Conservation (phyloP, 2,329 filamentous ascomycete genomes). For the Talaromyces amestolkiae region DNA sequence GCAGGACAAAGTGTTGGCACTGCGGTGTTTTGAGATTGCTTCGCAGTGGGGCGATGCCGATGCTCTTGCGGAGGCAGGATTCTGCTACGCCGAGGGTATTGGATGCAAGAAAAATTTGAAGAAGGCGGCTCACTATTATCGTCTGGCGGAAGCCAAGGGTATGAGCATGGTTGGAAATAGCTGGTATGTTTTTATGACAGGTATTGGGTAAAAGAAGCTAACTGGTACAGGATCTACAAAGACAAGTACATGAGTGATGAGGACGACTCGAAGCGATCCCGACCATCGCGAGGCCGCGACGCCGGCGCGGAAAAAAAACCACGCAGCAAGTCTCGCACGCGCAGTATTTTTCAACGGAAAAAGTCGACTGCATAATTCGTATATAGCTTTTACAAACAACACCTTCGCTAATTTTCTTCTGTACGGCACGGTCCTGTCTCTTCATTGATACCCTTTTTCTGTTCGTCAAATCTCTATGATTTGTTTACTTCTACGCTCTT, state of each 20-base stretch:
- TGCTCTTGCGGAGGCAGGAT: slow-evolving; percentile 88
- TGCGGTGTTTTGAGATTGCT: slow-evolving; percentile 95
- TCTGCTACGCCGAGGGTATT: slow-evolving; percentile 90
- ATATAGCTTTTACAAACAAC: background rate
- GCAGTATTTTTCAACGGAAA: slow-evolving; percentile 69
- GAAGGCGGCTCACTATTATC: slow-evolving; percentile 88
- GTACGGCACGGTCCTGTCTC: slow-evolving; percentile 10
- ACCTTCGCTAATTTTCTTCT: slow-evolving; percentile 5
- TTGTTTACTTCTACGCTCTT: slow-evolving; percentile 17
- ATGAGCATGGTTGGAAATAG: slow-evolving; percentile 98
- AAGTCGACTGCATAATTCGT: slow-evolving; percentile 30
- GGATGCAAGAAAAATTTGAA: slow-evolving; percentile 96
- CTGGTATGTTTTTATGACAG: slow-evolving; percentile 68
- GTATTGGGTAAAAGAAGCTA: background rate
- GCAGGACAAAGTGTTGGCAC: slow-evolving; percentile 81
- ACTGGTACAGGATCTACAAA: slow-evolving; percentile 79
- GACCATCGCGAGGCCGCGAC: slow-evolving; percentile 33
- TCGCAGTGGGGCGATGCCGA: slow-evolving; percentile 94
- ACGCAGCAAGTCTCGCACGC: slow-evolving; percentile 72
- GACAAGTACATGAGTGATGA: slow-evolving; percentile 80
- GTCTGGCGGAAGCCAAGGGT: slow-evolving; percentile 84
- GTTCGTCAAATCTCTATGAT: background rate
- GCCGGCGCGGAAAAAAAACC: slow-evolving; percentile 59
- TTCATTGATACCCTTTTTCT: slow-evolving; percentile 18
- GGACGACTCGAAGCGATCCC: slow-evolving; percentile 29